phyloP scores from a whole-genome alignment of 148 eudicot species.

The Rhododendron kiyosumense region DNA sequence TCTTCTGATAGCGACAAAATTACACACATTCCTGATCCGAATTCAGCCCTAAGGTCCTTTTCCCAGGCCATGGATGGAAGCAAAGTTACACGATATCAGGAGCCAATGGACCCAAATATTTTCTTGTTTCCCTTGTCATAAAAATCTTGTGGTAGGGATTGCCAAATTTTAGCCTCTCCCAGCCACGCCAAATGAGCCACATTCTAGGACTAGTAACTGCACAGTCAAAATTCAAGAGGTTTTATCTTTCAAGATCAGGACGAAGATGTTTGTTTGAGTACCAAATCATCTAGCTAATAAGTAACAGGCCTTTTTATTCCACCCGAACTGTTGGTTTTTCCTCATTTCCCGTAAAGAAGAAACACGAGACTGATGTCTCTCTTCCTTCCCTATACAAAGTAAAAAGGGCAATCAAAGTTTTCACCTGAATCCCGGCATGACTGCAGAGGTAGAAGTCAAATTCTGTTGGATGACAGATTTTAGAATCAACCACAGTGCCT shows the following conservation, averaged over 20 bases:
- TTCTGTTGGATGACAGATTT: slow-evolving; percentile 80
- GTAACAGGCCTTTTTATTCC: neutral
- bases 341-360: neutral
- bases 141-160: neutral
- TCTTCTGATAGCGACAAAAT: neutral
- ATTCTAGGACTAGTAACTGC: neutral
- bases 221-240: neutral
- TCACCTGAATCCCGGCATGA: slow-evolving; percentile 78
- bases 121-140: neutral
- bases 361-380: neutral
- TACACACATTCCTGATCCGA: neutral
- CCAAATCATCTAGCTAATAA: neutral
- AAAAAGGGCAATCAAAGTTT: neutral
- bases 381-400: neutral
- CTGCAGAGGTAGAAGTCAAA: slow-evolving; percentile 83
- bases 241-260: neutral
- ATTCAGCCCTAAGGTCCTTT: neutral
- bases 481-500: slow-evolving; percentile 81
- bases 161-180: neutral
- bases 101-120: neutral
- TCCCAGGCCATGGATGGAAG: neutral
- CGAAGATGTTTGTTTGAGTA: neutral
- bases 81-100: neutral
- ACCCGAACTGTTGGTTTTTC: neutral
- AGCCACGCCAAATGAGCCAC: neutral